Base-by-base conservation (phyloP, 106 monocot genomes). In the Dioscorea zingiberensis region DNA sequence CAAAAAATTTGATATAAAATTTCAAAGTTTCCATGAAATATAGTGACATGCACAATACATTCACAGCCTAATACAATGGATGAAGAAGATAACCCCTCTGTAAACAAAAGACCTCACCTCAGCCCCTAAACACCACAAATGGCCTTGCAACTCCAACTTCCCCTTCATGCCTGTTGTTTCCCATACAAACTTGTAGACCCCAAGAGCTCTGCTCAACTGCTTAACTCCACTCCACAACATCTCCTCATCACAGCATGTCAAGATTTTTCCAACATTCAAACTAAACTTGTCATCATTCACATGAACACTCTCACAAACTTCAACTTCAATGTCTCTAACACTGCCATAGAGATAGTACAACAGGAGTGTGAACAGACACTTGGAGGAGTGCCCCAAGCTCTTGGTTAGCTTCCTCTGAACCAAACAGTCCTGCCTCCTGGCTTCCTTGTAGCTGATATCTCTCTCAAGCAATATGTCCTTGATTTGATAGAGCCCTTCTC, bases 401-500 rank as follows among this genome's bases (percentile, higher is more conserved):
- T 86, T 82, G 24, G 88, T 71, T 14, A 97, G 79, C 70, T 74
- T 85, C 77, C 65, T 88, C 47, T 92, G 91, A 3, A 97, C 74
- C 9, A 91, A 71, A 54, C 74, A 81, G 71, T 97, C 97, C 59
- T 88, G 86, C 12, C 72, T 63, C 62, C 74, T 71, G 2, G 79
- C 81, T 58, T 97, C 88, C 55, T 82, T 97, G 74, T 79, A 85
- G 47, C 74, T 83, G 30, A 88, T 76, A 70, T 88, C 81, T 63
- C 76, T 78, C 69, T 97, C 85, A 22, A 88, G 58, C 16, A 84
- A 24, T 14, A 92, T 54, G 55, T 83, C 83, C 55, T 67, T 83
- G n/a, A 92, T 97, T 70, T 97, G 91, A 55, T 77, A 81, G 47
- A 97, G 30, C 25, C 95, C 95, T 78, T 92, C 95, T 54, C 83